Percentiles rank a stretch among this genome's conserved stretches.
Evolutionary conservation across 2,329 filamentous ascomycete genomes (phyloP).

Genomic region (Saccharata proteae): DNA sequence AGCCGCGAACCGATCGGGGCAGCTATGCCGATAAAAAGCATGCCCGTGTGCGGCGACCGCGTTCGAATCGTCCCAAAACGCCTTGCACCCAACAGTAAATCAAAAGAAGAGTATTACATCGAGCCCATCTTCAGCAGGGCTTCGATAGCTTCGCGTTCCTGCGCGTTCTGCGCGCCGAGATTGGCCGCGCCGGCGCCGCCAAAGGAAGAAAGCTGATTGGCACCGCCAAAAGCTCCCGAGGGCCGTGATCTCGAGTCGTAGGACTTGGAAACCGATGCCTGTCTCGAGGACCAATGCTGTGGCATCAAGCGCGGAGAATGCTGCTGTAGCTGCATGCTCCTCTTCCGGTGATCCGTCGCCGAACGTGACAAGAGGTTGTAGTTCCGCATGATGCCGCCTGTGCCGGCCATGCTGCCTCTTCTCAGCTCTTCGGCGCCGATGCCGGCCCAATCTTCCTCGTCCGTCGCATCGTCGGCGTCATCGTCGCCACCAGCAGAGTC

Average conservation of each 20-base stretch:
- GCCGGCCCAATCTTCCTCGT: conserved; percentile 91
- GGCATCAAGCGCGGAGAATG: too few relatives aligned
- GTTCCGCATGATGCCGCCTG: conserved; percentile 11
- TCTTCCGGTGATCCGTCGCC: conserved; percentile 1
- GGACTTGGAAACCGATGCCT: conserved; percentile 1
- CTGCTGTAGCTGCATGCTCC: too few relatives aligned
- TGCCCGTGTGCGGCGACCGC: too few relatives aligned
- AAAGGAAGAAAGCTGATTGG: conserved; percentile 2
- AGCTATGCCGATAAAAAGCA: too few relatives aligned
- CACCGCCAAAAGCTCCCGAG: neutral
- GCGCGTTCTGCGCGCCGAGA: conserved; percentile 38
- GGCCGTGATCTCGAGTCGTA: conserved; percentile 3
- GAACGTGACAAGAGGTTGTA: conserved; percentile 5
- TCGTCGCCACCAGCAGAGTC: conserved; percentile 58
- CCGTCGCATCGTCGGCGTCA: conserved; percentile 56
- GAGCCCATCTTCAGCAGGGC: conserved; percentile 72
- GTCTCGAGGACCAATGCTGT: too few relatives aligned
- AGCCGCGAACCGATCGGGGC: too few relatives aligned
- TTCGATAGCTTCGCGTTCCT: conserved; percentile 72
- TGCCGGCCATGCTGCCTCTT: conserved; percentile 37
- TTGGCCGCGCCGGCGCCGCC: conserved; percentile 15
- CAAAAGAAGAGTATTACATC: conserved; percentile 25
- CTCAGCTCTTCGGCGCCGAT: conserved; percentile 79
- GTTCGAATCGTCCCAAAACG: too few relatives aligned
- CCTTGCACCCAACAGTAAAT: too few relatives aligned